A percentile compares a stretch with the other conserved stretches of the same genome.
These are phyloP conservation scores for Leersia perrieri DNA, from an alignment of 176 grass and related monocot species.

Conservation along the genomic window DNA sequence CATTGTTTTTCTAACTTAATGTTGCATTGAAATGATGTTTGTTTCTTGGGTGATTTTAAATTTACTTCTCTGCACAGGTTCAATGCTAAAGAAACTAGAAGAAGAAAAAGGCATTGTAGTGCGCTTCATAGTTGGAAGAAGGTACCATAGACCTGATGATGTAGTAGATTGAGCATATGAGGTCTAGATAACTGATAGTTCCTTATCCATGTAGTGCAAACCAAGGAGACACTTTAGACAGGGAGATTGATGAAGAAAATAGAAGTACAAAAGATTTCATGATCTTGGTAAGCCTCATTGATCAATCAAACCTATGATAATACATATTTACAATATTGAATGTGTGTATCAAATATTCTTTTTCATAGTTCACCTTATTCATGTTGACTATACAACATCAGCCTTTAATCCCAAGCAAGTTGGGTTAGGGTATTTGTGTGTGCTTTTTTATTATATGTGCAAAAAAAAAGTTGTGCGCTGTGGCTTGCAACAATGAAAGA, in stretches of 20 bases:
- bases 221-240: constrained; percentile 71
- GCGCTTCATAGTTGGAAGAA: constrained; percentile 95
- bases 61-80: constrained; percentile 53
- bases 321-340: constrained; percentile 7
- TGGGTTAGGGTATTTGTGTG: not conserved
- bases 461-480: not conserved
- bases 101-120: constrained; percentile 87
- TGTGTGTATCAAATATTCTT: constrained; percentile 18
- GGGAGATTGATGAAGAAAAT: constrained; percentile 90
- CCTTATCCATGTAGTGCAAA: constrained; percentile 61
- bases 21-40: not conserved
- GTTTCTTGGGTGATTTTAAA: constrained; percentile 27
- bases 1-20: not conserved
- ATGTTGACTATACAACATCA: not conserved
- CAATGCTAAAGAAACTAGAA: constrained; percentile 89
- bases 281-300: constrained; percentile 66
- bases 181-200: constrained; percentile 41
- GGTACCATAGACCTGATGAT: constrained; percentile 42
- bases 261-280: constrained; percentile 79
- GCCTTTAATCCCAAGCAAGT: not conserved
- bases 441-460: constrained; percentile 4
- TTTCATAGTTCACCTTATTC: constrained; percentile 1
- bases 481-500: not conserved
- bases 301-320: constrained; percentile 12
- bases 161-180: constrained; percentile 18